A percentile compares a stretch with the other conserved stretches of the same genome.
Evolutionary conservation across 768 basidiomycete species (phyloP).

Genomic region (Podaxis sp.): DNA sequence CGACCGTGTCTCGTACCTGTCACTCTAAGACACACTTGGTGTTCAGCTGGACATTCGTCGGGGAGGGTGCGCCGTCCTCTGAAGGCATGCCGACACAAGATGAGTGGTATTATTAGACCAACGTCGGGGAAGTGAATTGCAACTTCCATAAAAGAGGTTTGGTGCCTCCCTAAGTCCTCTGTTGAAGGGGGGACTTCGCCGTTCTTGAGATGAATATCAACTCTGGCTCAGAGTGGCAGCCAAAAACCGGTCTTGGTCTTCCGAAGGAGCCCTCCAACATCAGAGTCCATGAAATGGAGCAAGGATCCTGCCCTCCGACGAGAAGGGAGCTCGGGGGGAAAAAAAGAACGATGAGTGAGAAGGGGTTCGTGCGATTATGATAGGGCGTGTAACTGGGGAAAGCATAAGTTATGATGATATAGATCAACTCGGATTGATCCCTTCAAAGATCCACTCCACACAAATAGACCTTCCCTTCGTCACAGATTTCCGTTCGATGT

Average conservation of each 20-base stretch:
- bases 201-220: constrained; percentile 6
- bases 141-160: not conserved
- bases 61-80: not conserved
- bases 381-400: not conserved
- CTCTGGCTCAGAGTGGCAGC: not conserved
- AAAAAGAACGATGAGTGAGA: not conserved
- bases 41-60: constrained; percentile 3
- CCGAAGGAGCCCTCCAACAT: not conserved
- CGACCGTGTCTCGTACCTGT: not conserved
- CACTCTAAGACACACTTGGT: not conserved
- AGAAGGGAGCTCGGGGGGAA: not conserved
- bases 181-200: not conserved
- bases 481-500: not conserved
- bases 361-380: no score
- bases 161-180: not conserved
- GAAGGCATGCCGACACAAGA: not conserved
- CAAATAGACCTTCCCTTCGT: not conserved
- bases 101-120: not conserved
- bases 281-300: not conserved
- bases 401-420: not conserved
- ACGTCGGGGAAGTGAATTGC: not conserved
- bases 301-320: not conserved
- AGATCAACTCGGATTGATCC: not conserved
- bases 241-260: not conserved
- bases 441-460: not conserved